phyloP scores from a whole-genome alignment of 257 asterid genomes.

The Solanum gracilifrons region DNA sequence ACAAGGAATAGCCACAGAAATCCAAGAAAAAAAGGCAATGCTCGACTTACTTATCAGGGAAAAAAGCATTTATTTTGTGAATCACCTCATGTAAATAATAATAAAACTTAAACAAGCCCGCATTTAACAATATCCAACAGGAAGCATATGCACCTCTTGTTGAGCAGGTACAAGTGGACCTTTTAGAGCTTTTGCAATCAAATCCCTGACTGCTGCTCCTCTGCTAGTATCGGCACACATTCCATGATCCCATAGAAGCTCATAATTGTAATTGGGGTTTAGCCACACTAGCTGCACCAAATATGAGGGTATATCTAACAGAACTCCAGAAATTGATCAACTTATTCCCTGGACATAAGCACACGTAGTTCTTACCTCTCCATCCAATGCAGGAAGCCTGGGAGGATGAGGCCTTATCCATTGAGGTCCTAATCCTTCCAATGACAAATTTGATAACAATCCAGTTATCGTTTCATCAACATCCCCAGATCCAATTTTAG shows the following conservation, averaged over 20 bases:
- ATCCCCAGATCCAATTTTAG: conserved; percentile 80
- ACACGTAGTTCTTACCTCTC: conserved; percentile 49
- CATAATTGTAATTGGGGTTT: conserved; percentile 78
- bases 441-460: conserved; percentile 47
- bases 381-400: conserved; percentile 73
- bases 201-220: conserved; percentile 91
- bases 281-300: conserved; percentile 71
- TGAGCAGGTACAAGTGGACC: conserved; percentile 81
- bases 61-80: background rate
- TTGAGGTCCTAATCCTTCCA: conserved; percentile 70
- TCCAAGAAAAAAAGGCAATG: background rate
- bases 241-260: conserved; percentile 90
- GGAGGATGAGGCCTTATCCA: conserved; percentile 96
- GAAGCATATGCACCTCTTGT: conserved; percentile 55
- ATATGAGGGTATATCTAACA: background rate
- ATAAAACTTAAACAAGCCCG: background rate
- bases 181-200: conserved; percentile 85
- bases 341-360: background rate
- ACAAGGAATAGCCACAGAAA: background rate
- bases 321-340: background rate
- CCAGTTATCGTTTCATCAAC: conserved; percentile 71
- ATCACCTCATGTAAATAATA: background rate
- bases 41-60: background rate
- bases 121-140: background rate
- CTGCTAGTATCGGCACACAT: conserved; percentile 97